A percentile compares a stretch with the other conserved stretches of the same genome.
Conservation (phyloP, 225 moss, liverwort and hornwort species). For the Bryum argenteum region DNA sequence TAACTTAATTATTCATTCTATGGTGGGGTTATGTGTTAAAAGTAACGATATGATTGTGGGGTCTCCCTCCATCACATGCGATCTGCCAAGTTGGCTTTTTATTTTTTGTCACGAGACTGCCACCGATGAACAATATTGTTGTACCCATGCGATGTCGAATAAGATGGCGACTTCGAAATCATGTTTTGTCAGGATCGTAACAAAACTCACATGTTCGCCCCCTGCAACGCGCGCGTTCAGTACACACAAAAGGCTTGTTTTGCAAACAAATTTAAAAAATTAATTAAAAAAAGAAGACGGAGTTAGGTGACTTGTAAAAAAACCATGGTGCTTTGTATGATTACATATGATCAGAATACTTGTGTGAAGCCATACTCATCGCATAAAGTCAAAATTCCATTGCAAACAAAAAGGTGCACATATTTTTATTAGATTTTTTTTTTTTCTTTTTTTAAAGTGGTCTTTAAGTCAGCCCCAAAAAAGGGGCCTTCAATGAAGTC, state of each 20-base stretch:
- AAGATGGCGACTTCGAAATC: constrained; percentile 30
- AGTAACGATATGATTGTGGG: neutral
- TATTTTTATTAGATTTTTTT: too few relatives aligned
- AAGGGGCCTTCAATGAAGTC: too few relatives aligned
- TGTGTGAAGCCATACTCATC: neutral
- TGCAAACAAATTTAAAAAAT: neutral
- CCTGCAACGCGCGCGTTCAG: neutral
- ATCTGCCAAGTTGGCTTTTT: neutral
- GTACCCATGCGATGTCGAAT: neutral
- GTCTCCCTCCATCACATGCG: constrained; percentile 20
- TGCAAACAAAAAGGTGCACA: neutral
- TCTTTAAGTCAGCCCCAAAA: too few relatives aligned
- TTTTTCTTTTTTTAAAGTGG: too few relatives aligned
- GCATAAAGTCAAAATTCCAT: neutral
- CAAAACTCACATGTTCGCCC: constrained; percentile 21
- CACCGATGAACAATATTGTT: neutral
- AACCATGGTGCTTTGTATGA: neutral
- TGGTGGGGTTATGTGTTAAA: neutral
- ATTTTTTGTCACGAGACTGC: constrained; percentile 5
- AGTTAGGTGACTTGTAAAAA: constrained; percentile 22
- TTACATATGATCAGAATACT: neutral
- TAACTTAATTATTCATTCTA: too few relatives aligned
- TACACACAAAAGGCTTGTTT: neutral
- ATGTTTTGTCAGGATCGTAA: constrained; percentile 29
- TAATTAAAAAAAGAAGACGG: neutral